Evolutionary conservation across 352 stramenopile genomes (phyloP), one percentile per base, ranked within the genome.

Genomic region (Globisporangium carolinianum): DNA sequence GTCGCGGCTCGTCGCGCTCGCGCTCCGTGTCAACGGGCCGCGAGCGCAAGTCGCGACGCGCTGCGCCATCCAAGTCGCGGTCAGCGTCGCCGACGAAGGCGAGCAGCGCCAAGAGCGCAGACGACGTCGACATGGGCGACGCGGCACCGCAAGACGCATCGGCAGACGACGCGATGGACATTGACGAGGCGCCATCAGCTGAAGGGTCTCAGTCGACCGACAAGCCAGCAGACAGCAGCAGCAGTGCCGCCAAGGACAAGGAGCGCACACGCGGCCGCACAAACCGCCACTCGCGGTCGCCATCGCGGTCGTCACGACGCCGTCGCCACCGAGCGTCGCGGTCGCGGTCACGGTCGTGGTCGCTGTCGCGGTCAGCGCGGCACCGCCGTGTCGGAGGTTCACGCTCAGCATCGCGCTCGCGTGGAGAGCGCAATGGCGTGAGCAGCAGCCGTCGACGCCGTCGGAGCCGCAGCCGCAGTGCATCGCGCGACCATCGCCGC

Each of bases 221-320:
- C 2, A 32, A 32, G 24, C 24, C 24, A 32, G 24, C 24, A 3
- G 24, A 60, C 45, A 15, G 48, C n/a, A 8, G 39, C 39, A 14
- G 39, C 39, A 43, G 39, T 12, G 39, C 0, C 6, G 18, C 51
- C n/a, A 69, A 67, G 24, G 46, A 46, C 6, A 51, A 41, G 5
- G 18, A 15, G n/a, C 42, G 57, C 3, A 65, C 55, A 41, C 43
- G 53, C 36, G 73, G 59, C 37, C 84, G 79, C 55, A 80, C 67
- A 61, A 84, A 77, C 49, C 76, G 74, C 10, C 75, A 71, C 8
- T 91, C 84, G 24, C 68, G 63, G 2, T 88, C 80, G 43, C 68
- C 73, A 32, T 77, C 77, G 6, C 67, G 73, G 8, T 87, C 83
- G n/a, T 81, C 74, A 5, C 61, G 72, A 43, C 75, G 65, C 49